These are phyloP conservation scores for Sphagnurus paluster DNA, from an alignment of 1,284 basidiomycete genomes.

Conservation along the genomic window DNA sequence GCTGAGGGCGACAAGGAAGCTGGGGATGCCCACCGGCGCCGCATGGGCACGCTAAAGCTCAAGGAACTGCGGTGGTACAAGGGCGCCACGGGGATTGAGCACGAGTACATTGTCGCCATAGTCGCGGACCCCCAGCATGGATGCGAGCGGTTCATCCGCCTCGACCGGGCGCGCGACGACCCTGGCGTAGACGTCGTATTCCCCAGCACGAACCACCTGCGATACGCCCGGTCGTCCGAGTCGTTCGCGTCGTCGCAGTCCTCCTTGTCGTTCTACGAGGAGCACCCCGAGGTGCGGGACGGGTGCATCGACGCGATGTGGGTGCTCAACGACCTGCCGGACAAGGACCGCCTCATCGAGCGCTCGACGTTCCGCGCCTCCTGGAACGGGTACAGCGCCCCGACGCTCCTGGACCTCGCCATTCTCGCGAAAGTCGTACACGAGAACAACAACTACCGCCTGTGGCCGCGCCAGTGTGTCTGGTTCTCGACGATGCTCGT, in stretches of 20 bases:
- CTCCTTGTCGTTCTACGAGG: constrained; percentile 10
- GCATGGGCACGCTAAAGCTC: constrained; percentile 12
- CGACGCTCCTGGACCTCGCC: constrained; percentile 17
- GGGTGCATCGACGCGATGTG: constrained; percentile 11
- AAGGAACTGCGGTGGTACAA: constrained; percentile 17
- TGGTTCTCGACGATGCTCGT: constrained; percentile 18
- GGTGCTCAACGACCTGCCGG: constrained; percentile 12
- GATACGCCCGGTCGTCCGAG: constrained; percentile 5
- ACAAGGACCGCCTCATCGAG: constrained; percentile 12
- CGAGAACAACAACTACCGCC: constrained; percentile 16
- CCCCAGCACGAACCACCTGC: constrained; percentile 1
- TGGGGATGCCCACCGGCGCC: constrained; percentile 7
- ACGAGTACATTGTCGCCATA: constrained; percentile 17
- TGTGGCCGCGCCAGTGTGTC: constrained; percentile 14
- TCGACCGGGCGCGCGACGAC: constrained; percentile 13
- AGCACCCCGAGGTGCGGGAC: background rate
- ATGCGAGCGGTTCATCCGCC: constrained; percentile 13
- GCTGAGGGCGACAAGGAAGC: constrained; percentile 6
- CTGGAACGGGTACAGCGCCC: constrained; percentile 6
- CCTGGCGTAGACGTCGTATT: constrained; percentile 5
- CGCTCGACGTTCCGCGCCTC: constrained; percentile 11
- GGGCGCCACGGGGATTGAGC: constrained; percentile 6
- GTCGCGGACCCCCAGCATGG: constrained; percentile 14
- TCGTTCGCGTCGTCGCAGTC: constrained; percentile 11
- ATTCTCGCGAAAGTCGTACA: constrained; percentile 13